A percentile compares a stretch with the other conserved stretches of the same genome.
phyloP scores from a whole-genome alignment of 2,329 filamentous ascomycete genomes.

The Cladosporium velox region DNA sequence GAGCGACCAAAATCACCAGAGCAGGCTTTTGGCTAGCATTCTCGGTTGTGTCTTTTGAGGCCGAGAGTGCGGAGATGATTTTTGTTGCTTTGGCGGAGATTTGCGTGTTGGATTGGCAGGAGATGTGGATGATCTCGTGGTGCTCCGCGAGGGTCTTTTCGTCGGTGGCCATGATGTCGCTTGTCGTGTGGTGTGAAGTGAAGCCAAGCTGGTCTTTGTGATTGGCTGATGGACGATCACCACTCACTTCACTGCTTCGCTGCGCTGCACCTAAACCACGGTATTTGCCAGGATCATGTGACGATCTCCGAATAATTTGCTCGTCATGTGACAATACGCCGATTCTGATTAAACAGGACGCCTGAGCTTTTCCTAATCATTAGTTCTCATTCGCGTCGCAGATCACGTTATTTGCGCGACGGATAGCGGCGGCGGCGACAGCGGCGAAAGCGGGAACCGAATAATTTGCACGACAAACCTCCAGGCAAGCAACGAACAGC shows the following conservation, averaged over 20 bases:
- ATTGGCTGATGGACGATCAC: background rate
- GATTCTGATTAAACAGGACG: background rate
- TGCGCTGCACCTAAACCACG: constrained; percentile 27
- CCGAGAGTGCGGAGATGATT: constrained; percentile 30
- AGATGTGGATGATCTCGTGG: constrained; percentile 31
- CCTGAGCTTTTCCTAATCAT: background rate
- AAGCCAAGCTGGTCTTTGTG: background rate
- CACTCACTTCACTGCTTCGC: background rate
- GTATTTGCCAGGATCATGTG: constrained; percentile 18
- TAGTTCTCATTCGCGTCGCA: background rate
- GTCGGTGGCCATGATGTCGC: constrained; percentile 27
- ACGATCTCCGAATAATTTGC: background rate
- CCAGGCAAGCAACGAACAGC: background rate
- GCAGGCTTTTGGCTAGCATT: constrained; percentile 32
- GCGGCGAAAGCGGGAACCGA: background rate
- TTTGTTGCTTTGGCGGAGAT: constrained; percentile 35
- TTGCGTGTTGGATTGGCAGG: constrained; percentile 33
- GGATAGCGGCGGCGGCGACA: background rate
- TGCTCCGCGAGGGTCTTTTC: constrained; percentile 24
- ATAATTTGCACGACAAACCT: background rate
- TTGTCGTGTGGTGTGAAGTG: background rate
- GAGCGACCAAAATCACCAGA: constrained; percentile 45
- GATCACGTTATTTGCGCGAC: constrained; percentile 15
- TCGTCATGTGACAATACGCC: constrained; percentile 6
- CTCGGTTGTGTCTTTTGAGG: background rate